These are phyloP conservation scores for Cardamine chenopodiifolia DNA, from an alignment of 345 rosid species.

Conservation along the genomic window DNA sequence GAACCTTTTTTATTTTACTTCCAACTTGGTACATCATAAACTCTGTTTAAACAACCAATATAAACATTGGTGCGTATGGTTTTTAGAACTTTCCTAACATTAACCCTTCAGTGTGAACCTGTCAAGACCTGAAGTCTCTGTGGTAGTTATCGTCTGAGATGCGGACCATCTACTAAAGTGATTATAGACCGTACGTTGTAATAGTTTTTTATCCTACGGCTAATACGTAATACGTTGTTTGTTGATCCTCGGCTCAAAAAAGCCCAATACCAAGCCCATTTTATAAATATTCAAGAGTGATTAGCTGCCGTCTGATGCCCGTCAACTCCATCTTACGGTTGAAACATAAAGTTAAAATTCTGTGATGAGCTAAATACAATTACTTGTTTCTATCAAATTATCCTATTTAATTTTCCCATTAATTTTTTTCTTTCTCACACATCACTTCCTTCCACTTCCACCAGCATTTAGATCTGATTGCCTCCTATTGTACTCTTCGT, in stretches of 20 bases:
- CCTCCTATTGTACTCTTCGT: no score
- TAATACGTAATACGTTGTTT: neutral
- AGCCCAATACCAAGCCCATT: neutral
- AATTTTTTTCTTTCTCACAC: no score
- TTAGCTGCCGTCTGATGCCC: no score
- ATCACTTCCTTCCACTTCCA: no score
- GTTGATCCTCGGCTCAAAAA: neutral
- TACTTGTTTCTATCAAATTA: no score
- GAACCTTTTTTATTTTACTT: neutral
- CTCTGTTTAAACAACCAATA: neutral
- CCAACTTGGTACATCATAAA: neutral
- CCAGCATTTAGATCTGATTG: no score
- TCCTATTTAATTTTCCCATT: no score
- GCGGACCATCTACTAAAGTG: neutral
- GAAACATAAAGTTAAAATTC: no score
- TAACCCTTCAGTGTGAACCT: neutral
- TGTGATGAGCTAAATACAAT: no score
- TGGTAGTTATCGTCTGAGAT: neutral
- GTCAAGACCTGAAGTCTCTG: slow-evolving; percentile 6
- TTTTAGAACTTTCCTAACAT: neutral
- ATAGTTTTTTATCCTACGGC: neutral
- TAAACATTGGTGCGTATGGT: neutral
- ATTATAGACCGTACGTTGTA: slow-evolving; percentile 23
- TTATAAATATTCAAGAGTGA: neutral
- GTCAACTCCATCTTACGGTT: no score